phyloP scores from a whole-genome alignment of 257 asterid species.

The Cruciata laevipes region DNA sequence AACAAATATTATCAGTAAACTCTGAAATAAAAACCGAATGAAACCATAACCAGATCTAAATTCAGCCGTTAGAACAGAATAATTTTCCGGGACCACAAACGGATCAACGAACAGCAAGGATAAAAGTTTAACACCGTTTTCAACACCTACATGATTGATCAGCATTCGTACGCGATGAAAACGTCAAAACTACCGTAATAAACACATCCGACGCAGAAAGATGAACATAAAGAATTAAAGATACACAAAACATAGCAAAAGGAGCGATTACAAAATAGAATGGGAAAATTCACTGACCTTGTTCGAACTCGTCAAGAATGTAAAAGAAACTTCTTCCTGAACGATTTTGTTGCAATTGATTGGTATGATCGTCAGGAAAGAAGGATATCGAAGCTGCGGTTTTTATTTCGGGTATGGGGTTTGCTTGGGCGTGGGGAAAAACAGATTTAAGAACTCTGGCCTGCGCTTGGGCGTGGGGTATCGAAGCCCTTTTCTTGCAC shows the following conservation, averaged over 20 bases:
- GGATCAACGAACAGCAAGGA: neutral
- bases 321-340: slow-evolving; percentile 18
- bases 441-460: slow-evolving; percentile 9
- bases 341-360: slow-evolving; percentile 26
- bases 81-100: neutral
- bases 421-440: slow-evolving; percentile 33
- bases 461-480: too few species aligned
- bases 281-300: slow-evolving; percentile 36
- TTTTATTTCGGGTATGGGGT: slow-evolving; percentile 40
- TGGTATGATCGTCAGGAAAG: slow-evolving; percentile 18
- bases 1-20: slow-evolving; percentile 4
- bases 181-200: neutral
- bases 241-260: too few species aligned
- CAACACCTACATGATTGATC: neutral
- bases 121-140: neutral
- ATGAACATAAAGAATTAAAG: too few species aligned
- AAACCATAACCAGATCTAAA: neutral
- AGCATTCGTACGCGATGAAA: neutral
- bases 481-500: neutral
- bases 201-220: too few species aligned
- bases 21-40: neutral
- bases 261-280: neutral
- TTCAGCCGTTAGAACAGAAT: neutral
- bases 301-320: slow-evolving; percentile 26
- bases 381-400: slow-evolving; percentile 23